These are phyloP conservation scores for Orbilia oligospora DNA, from an alignment of 2,329 filamentous ascomycete species.

Conservation along the genomic window DNA sequence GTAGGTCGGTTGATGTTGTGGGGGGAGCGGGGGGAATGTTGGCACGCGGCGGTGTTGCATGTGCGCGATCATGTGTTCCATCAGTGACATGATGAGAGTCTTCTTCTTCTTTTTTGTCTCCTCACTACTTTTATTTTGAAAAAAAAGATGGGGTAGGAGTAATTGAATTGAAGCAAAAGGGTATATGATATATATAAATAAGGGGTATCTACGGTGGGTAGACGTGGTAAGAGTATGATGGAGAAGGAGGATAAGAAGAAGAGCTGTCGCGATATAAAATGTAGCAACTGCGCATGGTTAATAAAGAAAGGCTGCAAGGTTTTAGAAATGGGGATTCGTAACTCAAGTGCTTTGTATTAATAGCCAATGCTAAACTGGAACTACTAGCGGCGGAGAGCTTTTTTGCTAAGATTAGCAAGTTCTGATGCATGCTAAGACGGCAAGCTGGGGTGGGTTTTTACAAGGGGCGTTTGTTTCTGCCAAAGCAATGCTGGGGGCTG, in stretches of 20 bases:
- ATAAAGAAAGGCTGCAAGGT: slow-evolving; percentile 21
- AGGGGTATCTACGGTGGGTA: not conserved
- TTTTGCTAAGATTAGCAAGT: slow-evolving; percentile 19
- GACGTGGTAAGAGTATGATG: not conserved
- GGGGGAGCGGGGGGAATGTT: slow-evolving; percentile 48
- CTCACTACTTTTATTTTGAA: not conserved
- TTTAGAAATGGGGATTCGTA: not conserved
- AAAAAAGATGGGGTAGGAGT: too few relatives aligned
- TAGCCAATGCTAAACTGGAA: not conserved
- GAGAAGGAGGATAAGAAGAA: not conserved
- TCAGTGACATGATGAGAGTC: slow-evolving; percentile 32
- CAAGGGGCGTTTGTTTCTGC: not conserved
- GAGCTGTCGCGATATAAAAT: slow-evolving; percentile 29
- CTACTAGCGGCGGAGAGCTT: too few relatives aligned
- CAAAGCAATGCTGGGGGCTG: not conserved
- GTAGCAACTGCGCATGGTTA: not conserved
- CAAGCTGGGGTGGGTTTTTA: slow-evolving; percentile 3
- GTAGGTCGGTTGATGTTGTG: slow-evolving; percentile 48
- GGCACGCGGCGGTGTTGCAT: slow-evolving; percentile 58
- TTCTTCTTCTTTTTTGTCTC: slow-evolving; percentile 1
- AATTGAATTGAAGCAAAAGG: not conserved
- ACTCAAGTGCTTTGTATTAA: slow-evolving; percentile 4
- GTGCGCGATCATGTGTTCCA: slow-evolving; percentile 60
- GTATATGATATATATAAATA: not conserved
- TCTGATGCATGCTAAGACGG: slow-evolving; percentile 22